Evolutionary conservation across 805 yeast genomes (phyloP).

Genomic region (Saturnispora halmiae): DNA sequence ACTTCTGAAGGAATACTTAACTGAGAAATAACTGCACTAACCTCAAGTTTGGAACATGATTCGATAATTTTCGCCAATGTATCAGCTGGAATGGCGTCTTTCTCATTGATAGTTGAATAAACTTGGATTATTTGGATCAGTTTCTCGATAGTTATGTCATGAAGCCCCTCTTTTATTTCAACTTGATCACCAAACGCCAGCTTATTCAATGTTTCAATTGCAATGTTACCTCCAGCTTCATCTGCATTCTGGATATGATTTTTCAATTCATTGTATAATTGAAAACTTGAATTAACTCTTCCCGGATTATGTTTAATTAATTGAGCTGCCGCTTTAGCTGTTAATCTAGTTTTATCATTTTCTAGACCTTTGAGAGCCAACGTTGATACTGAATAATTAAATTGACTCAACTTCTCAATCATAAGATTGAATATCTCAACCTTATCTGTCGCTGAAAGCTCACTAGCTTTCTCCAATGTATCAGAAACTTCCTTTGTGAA

Average conservation of each 20-base stretch:
- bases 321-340: slow-evolving; percentile 17
- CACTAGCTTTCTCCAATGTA: slow-evolving; percentile 9
- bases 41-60: slow-evolving; percentile 17
- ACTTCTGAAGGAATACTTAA: slow-evolving; percentile 13
- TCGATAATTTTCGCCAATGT: slow-evolving; percentile 12
- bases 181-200: slow-evolving; percentile 19
- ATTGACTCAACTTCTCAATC: slow-evolving; percentile 20
- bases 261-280: slow-evolving; percentile 18
- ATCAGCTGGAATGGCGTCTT: slow-evolving; percentile 11
- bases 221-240: slow-evolving; percentile 8
- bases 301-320: slow-evolving; percentile 30
- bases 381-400: slow-evolving; percentile 23
- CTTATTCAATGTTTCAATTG: slow-evolving; percentile 17
- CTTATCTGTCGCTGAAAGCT: slow-evolving; percentile 13
- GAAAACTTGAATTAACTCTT: slow-evolving; percentile 29
- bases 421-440: slow-evolving; percentile 18
- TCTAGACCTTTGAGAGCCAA: slow-evolving; percentile 13
- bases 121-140: slow-evolving; percentile 14
- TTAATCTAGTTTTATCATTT: slow-evolving; percentile 7
- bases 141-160: slow-evolving; percentile 13
- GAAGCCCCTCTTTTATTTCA: slow-evolving; percentile 19
- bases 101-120: slow-evolving; percentile 12
- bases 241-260: no score
- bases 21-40: slow-evolving; percentile 14
- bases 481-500: slow-evolving; percentile 11